A percentile compares a stretch with the other conserved stretches of the same genome.
phyloP scores from a whole-genome alignment of 2,329 filamentous ascomycete species.

The Chalara sp. region DNA sequence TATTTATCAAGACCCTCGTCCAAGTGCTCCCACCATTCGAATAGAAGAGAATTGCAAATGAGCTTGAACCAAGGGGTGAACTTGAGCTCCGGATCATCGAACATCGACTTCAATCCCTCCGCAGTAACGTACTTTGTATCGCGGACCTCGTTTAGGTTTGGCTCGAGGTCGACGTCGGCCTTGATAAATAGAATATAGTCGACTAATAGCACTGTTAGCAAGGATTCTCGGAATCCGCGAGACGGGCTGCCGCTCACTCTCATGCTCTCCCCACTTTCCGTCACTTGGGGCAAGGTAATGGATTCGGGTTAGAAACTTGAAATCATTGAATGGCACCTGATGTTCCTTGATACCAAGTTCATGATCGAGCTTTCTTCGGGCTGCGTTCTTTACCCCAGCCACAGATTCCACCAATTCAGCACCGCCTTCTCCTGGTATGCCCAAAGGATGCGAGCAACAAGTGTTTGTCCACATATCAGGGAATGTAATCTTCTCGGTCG shows the following conservation, averaged over 20 bases:
- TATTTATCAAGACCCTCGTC: constrained; percentile 78
- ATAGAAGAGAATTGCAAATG: constrained; percentile 95
- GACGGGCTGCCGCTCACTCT: constrained; percentile 58
- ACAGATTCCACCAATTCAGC: constrained; percentile 73
- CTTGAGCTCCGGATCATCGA: constrained; percentile 69
- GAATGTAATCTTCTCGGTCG: constrained; percentile 96
- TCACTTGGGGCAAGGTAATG: constrained; percentile 97
- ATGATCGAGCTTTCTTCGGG: constrained; percentile 87
- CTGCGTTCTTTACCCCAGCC: constrained; percentile 82
- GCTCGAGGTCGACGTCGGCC: constrained; percentile 75
- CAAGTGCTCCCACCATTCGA: constrained; percentile 92
- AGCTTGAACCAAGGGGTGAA: constrained; percentile 99
- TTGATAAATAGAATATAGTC: constrained; percentile 99
- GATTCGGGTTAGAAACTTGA: constrained; percentile 91
- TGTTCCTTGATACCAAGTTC: constrained; percentile 86
- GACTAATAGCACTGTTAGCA: constrained; percentile 44
- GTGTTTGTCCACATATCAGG: constrained; percentile 99
- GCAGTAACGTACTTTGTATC: constrained; percentile 79
- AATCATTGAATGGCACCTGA: constrained; percentile 86
- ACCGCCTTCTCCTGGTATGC: constrained; percentile 86
- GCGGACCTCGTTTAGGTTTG: constrained; percentile 83
- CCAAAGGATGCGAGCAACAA: constrained; percentile 95
- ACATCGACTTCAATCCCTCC: constrained; percentile 77
- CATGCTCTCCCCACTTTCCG: constrained; percentile 98
- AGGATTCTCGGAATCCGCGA: not conserved